Conservation (phyloP, 768 basidiomycete genomes). For the Gautieria morchelliformis region DNA sequence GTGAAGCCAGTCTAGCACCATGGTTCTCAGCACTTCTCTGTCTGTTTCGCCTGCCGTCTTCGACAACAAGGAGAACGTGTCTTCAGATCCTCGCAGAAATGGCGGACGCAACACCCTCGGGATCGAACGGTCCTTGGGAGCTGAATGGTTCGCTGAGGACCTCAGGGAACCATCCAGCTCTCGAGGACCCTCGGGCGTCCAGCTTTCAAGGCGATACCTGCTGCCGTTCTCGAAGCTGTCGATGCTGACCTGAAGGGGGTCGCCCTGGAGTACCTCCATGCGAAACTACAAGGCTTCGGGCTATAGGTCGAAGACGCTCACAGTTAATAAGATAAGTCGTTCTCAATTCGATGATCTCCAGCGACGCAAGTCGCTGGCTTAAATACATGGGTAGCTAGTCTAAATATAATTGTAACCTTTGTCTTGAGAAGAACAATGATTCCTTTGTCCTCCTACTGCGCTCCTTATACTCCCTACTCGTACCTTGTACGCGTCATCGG, state of each 20-base stretch:
- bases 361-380: no score
- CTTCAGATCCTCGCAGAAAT: not conserved
- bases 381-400: no score
- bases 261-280: slow-evolving; percentile 56
- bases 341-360: no score
- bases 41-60: not conserved
- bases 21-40: not conserved
- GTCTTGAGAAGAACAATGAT: no score
- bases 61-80: slow-evolving; percentile 3
- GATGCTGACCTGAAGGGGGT: slow-evolving; percentile 40
- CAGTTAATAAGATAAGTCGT: no score
- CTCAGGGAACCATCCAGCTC: slow-evolving; percentile 22
- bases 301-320: no score
- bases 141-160: no score
- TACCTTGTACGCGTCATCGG: no score
- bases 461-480: no score
- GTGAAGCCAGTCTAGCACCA: not conserved
- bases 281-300: slow-evolving; percentile 36
- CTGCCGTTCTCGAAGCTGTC: slow-evolving; percentile 42
- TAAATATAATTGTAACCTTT: no score
- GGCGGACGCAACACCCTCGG: not conserved
- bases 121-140: not conserved
- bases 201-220: slow-evolving; percentile 43
- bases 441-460: no score
- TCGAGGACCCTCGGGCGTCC: slow-evolving; percentile 63